These are phyloP conservation scores for Fusarium verrucosum DNA, from an alignment of 2,329 filamentous ascomycete species.

Conservation along the genomic window DNA sequence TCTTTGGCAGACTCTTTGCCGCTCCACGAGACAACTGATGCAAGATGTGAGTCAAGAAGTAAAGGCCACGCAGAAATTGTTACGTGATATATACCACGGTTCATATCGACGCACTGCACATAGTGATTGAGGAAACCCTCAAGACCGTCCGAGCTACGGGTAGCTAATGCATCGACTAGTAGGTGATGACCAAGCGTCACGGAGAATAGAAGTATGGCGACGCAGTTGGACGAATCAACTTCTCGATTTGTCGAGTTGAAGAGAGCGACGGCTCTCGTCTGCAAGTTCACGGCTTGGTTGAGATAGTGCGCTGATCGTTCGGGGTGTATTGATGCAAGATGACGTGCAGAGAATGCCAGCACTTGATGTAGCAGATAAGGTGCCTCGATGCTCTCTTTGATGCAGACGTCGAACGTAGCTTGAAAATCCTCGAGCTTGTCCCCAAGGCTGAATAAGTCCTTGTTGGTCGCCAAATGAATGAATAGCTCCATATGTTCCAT, in stretches of 20 bases:
- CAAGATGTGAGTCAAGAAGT: constrained; percentile 1
- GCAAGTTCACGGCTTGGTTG: neutral
- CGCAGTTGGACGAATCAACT: constrained; percentile 13
- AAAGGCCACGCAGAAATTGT: neutral
- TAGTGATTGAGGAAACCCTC: constrained; percentile 1
- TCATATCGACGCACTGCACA: constrained; percentile 17
- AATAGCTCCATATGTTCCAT: constrained; percentile 25
- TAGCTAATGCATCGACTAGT: constrained; percentile 12
- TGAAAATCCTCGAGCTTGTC: neutral
- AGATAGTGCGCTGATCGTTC: neutral
- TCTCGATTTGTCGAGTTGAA: constrained; percentile 9
- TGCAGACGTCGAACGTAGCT: neutral
- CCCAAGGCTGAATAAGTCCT: constrained; percentile 4
- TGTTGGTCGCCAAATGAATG: neutral
- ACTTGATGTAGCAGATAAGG: constrained; percentile 26
- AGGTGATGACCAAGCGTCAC: constrained; percentile 18
- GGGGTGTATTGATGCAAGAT: neutral
- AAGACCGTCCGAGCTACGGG: neutral
- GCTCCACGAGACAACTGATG: constrained; percentile 10
- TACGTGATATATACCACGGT: constrained; percentile 19
- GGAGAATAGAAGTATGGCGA: constrained; percentile 26
- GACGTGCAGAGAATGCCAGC: constrained; percentile 30
- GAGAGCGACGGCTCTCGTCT: constrained; percentile 18
- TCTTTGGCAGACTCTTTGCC: neutral
- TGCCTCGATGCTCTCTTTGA: neutral